Conservation (phyloP, 441 rosid genomes). For the Erodium chrysanthum region DNA sequence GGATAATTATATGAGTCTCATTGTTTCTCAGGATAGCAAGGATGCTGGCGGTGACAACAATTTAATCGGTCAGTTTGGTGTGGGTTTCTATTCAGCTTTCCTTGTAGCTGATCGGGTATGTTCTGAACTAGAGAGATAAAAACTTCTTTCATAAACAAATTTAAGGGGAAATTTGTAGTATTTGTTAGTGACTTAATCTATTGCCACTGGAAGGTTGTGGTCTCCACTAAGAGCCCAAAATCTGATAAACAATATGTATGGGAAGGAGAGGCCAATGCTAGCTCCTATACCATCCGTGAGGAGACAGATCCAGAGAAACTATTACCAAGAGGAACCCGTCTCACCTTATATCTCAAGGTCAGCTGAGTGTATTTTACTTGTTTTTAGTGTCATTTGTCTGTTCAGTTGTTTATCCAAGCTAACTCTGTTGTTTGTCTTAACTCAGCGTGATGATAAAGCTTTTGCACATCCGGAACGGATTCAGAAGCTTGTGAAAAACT, state of each 20-base stretch:
- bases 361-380: conserved; percentile 46
- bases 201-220: conserved; percentile 45
- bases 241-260: conserved; percentile 89
- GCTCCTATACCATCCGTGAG: conserved; percentile 70
- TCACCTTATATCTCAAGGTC: conserved; percentile 77
- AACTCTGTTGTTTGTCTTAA: conserved; percentile 13
- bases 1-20: background rate
- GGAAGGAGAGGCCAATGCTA: conserved; percentile 84
- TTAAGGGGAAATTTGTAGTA: background rate
- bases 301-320: conserved; percentile 72
- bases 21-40: conserved; percentile 59
- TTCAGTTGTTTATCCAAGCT: background rate
- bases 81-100: conserved; percentile 95
- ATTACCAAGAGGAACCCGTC: conserved; percentile 71
- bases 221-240: conserved; percentile 83
- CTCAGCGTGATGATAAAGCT: conserved; percentile 86
- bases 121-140: background rate
- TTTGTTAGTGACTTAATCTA: background rate
- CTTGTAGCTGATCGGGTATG: conserved; percentile 88
- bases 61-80: conserved; percentile 95
- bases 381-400: conserved; percentile 4
- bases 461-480: conserved; percentile 64
- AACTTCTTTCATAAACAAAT: conserved; percentile 6
- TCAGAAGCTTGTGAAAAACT: conserved; percentile 82
- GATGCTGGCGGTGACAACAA: conserved; percentile 78